Evolutionary conservation across 2,329 filamentous ascomycete species (phyloP), one percentile per base, ranked within the genome.

Genomic region (Aspergillus bombycis): DNA sequence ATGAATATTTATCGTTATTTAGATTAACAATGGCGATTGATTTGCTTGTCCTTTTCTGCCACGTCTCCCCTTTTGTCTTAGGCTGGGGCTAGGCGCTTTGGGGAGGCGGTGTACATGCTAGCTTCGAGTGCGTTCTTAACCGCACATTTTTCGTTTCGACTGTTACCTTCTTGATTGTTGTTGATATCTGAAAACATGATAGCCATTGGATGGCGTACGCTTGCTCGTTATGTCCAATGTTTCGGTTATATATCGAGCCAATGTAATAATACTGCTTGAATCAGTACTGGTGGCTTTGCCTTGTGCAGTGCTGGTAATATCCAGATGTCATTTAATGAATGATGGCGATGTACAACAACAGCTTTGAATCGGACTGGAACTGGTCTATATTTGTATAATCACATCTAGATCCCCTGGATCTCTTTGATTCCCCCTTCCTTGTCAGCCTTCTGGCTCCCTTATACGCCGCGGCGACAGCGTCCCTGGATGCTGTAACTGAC

Each of bases 401-500:
- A 28, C n/a, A 52, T 32, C 12, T 34, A 52, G 23, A 34, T n/a
- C n/a, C 11, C 28, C 26, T 19, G 16, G 28, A 19, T 32, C 48
- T 32, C 48, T 41, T 36, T 8, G 38, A 19, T 30, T 43, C 30
- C 21, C 38, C 23, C 19, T 54, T 36, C 26, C 30, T 26, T 23
- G 57, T 26, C 46, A 58, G 48, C 57, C 54, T 45, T 59, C 48
- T 32, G 34, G 52, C 41, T 57, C 28, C 16, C 30, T 56, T 34
- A 68, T 68, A 72, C 82, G 84, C 85, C 83, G 75, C 79, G 83
- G 81, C 84, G 79, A 85, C 84, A 84, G 83, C 75, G 76, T 75
- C 73, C 69, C 67, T 71, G 72, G 77, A 77, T 79, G 77, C 82
- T 85, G 85, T 86, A 86, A 87, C 85, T 87, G 85, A 83, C 79